Conservation (phyloP, 768 basidiomycete genomes). For the Leccinellum luteum region DNA sequence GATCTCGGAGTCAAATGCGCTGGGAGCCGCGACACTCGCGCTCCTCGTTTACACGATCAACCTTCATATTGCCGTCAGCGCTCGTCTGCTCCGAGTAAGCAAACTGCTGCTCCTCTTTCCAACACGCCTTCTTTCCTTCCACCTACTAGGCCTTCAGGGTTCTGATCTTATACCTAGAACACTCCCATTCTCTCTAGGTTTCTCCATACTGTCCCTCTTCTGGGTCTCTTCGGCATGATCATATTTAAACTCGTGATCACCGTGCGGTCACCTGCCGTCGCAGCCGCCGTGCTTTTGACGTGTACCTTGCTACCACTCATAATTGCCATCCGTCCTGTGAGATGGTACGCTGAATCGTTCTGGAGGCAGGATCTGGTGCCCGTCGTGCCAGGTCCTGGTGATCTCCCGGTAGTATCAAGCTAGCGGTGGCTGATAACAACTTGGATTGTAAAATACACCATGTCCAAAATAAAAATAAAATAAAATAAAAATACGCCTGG, state of each 20-base stretch:
- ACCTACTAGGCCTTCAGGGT: background rate
- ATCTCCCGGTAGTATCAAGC: background rate
- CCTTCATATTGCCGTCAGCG: conserved; percentile 21
- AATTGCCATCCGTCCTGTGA: conserved; percentile 4
- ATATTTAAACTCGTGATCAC: conserved; percentile 14
- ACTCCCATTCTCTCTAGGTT: conserved; percentile 11
- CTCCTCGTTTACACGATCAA: conserved; percentile 31
- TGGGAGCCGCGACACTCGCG: conserved; percentile 22
- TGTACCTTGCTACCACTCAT: conserved; percentile 23
- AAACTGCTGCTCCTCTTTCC: background rate
- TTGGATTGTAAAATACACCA: background rate
- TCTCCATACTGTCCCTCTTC: conserved; percentile 25
- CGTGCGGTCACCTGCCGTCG: conserved; percentile 23
- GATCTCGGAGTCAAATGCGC: conserved; percentile 15
- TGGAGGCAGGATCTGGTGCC: background rate
- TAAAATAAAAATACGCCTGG: background rate
- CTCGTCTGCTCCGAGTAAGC: conserved; percentile 19
- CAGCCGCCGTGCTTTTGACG: conserved; percentile 16
- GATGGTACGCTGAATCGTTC: conserved; percentile 5
- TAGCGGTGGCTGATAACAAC: background rate
- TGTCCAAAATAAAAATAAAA: too few relatives aligned
- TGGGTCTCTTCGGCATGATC: conserved; percentile 25
- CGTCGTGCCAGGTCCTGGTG: background rate
- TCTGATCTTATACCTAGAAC: conserved; percentile 6
- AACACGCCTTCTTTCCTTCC: background rate